Evolutionary conservation across 1,139 yeast species (phyloP), one percentile per base, ranked within the genome.

Genomic region (Kurtzmaniella quercitrusa): DNA sequence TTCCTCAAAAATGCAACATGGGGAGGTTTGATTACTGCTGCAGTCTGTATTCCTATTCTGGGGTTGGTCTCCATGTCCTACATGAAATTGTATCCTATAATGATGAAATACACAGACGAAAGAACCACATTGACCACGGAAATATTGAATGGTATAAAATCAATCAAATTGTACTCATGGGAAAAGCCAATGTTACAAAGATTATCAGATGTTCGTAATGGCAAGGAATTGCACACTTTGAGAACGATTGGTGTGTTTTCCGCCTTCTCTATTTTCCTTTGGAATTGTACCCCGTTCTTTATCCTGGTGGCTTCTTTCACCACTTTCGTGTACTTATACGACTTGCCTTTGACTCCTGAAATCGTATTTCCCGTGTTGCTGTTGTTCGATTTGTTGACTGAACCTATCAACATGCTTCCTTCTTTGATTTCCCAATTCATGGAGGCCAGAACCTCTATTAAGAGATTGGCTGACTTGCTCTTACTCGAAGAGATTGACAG

Each of bases 151-250:
- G 52, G 65, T 14, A 56, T 63, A 34, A 63, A 62, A 46, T 57
- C 61, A 54, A 81, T 88, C 70, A 88, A 88, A 64, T 85, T 84
- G 56, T 88, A 87, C 59, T 93, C 94, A 1, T 88, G 96, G 95
- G 96, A 88, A 61, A 73, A 77, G 36, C 82, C 82, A 55, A 86
- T 88, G 62, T 80, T 78, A 48, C 76, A 79, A 41, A 79, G 77
- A 24, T 84, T 88, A 46, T 60, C 76, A 54, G 70, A 75, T 24
- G 72, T 86, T 43, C 80, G 96, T 66, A 43, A 54, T 57, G 75
- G 75, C 34, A 77, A 79, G 41, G 96, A 88, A 59, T 62, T 87
- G 49, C 47, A 53, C 10, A 65, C 72, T 52, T 66, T 87, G 52
- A 67, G 72, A 44, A 62, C 66, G 54, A 76, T 94, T 59, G 75